Conservation (phyloP, 768 basidiomycete genomes). For the Kondoa malvinella region DNA sequence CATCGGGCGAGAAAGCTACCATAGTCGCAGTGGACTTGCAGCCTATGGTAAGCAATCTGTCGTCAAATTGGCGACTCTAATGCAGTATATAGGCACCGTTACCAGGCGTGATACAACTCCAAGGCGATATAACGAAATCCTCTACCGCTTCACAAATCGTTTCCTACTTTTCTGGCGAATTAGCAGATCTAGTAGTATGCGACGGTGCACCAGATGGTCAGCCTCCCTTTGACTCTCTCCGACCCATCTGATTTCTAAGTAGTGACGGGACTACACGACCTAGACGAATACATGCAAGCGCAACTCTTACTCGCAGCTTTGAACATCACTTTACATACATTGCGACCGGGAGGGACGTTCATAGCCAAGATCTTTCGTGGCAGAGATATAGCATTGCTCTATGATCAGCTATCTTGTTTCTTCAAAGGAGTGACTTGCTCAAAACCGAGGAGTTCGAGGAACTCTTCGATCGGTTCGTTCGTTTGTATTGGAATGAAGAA, state of each 20-base stretch:
- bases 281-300: slow-evolving; percentile 38
- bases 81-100: slow-evolving; percentile 31
- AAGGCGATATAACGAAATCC: slow-evolving; percentile 36
- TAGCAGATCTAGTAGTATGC: slow-evolving; percentile 37
- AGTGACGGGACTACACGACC: slow-evolving; percentile 38
- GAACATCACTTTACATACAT: slow-evolving; percentile 34
- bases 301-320: slow-evolving; percentile 36
- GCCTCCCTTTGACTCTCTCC: background rate
- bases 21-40: slow-evolving; percentile 33
- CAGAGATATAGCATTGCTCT: slow-evolving; percentile 31
- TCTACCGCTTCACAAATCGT: slow-evolving; percentile 34
- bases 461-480: slow-evolving; percentile 34
- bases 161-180: slow-evolving; percentile 32
- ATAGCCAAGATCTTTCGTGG: slow-evolving; percentile 37
- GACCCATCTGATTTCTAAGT: background rate
- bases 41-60: slow-evolving; percentile 28
- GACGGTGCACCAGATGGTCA: slow-evolving; percentile 38
- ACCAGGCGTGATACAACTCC: slow-evolving; percentile 33
- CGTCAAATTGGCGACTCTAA: background rate
- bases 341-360: slow-evolving; percentile 34
- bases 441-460: slow-evolving; percentile 35
- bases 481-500: background rate
- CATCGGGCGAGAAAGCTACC: slow-evolving; percentile 16
- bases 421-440: slow-evolving; percentile 35
- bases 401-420: slow-evolving; percentile 34